phyloP scores from a whole-genome alignment of 2,329 filamentous ascomycete genomes.

The Lachnellula hyalina region DNA sequence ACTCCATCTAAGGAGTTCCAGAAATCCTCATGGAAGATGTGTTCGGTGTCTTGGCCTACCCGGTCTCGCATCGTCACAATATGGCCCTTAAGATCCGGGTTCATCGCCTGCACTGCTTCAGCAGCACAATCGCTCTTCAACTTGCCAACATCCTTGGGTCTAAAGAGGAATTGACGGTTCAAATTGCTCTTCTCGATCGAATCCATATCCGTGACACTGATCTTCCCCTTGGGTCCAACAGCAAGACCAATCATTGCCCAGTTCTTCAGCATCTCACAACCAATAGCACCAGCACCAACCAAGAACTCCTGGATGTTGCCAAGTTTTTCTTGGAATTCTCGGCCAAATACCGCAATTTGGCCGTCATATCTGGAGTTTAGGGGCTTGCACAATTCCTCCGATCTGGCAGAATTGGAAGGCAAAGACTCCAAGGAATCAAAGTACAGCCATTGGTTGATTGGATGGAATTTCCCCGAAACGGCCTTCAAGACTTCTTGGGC shows the following conservation, averaged over 20 bases:
- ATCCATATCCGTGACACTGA: slow-evolving; percentile 95
- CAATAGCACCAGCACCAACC: slow-evolving; percentile 93
- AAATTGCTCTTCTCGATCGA: slow-evolving; percentile 98
- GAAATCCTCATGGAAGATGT: slow-evolving; percentile 90
- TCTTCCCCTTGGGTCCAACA: slow-evolving; percentile 80
- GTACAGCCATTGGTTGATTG: slow-evolving; percentile 94
- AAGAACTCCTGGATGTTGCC: slow-evolving; percentile 88
- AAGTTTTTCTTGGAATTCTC: slow-evolving; percentile 90
- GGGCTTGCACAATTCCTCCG: slow-evolving; percentile 84
- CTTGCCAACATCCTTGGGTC: slow-evolving; percentile 85
- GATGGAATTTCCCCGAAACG: slow-evolving; percentile 95
- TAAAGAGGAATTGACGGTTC: slow-evolving; percentile 95
- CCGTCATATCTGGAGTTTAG: slow-evolving; percentile 85
- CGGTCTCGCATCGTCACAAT: slow-evolving; percentile 83
- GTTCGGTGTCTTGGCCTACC: slow-evolving; percentile 86
- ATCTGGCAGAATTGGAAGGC: slow-evolving; percentile 67
- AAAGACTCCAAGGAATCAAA: slow-evolving; percentile 97
- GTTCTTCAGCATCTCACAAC: slow-evolving; percentile 99
- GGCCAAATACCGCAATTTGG: slow-evolving; percentile 93
- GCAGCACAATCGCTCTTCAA: slow-evolving; percentile 96
- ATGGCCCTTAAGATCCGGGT: slow-evolving; percentile 82
- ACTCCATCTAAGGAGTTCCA: slow-evolving; percentile 85
- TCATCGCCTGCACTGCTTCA: slow-evolving; percentile 88
- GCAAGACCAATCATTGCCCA: slow-evolving; percentile 98
- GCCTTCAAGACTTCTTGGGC: slow-evolving; percentile 96